A percentile compares a stretch with the other conserved stretches of the same genome.
Evolutionary conservation across 768 basidiomycete genomes (phyloP).

Genomic region (Boletus sp.): DNA sequence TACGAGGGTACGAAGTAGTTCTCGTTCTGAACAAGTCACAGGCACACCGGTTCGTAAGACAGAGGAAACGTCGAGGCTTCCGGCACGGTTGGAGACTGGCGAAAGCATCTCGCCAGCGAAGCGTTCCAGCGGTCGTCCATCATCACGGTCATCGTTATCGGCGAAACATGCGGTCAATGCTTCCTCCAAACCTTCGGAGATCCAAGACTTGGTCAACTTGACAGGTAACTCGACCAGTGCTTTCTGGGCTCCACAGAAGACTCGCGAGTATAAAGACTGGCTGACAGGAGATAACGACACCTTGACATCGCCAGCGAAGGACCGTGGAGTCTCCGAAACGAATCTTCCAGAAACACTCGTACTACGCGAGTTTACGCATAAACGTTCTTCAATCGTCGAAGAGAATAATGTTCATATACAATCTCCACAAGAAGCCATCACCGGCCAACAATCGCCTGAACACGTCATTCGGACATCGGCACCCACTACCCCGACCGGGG

Average conservation of each 20-base stretch:
- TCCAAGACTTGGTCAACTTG: constrained; percentile 18
- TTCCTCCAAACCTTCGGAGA: constrained; percentile 39
- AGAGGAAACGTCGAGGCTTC: constrained; percentile 7
- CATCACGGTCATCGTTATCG: constrained; percentile 43
- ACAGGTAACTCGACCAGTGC: constrained; percentile 6
- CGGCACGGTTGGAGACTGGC: constrained; percentile 14
- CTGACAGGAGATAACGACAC: constrained; percentile 65
- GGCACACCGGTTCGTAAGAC: constrained; percentile 49
- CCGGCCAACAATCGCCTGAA: constrained; percentile 15
- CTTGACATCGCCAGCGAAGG: constrained; percentile 17
- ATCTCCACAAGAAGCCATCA: constrained; percentile 34
- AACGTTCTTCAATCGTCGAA: constrained; percentile 66
- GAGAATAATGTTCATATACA: constrained; percentile 34
- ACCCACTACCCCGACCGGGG: constrained; percentile 22
- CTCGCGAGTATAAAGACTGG: constrained; percentile 56
- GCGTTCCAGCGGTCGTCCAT: constrained; percentile 18
- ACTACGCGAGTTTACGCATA: constrained; percentile 67
- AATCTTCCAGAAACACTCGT: constrained; percentile 40
- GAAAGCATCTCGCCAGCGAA: constrained; percentile 13
- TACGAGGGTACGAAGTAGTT: constrained; percentile 33
- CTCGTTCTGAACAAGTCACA: constrained; percentile 56
- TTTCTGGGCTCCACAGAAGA: constrained; percentile 16
- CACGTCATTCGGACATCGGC: neutral
- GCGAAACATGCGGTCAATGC: constrained; percentile 47
- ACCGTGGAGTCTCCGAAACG: constrained; percentile 8